Conservation (phyloP, 805 yeast species). For the Sugiyamaella smithiae region DNA sequence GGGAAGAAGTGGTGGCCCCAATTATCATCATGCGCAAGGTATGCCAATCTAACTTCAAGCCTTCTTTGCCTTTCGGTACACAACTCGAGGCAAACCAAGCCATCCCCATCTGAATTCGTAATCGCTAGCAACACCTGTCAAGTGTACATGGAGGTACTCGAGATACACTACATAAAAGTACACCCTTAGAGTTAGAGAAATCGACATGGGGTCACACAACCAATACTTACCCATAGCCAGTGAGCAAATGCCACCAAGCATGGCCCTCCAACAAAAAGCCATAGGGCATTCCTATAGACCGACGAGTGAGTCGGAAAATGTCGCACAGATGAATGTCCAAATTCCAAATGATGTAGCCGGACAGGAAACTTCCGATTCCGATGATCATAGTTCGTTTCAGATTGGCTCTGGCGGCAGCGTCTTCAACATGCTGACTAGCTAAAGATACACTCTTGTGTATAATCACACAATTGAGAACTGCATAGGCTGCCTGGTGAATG, state of each 20-base stretch:
- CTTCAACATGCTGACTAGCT: slow-evolving; percentile 52
- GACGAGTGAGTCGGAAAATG: slow-evolving; percentile 54
- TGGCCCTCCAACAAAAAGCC: slow-evolving; percentile 88
- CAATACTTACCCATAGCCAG: slow-evolving; percentile 35
- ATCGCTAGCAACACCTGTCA: slow-evolving; percentile 53
- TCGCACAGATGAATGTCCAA: slow-evolving; percentile 78
- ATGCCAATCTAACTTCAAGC: no score
- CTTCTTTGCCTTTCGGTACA: neutral
- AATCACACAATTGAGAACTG: slow-evolving; percentile 67
- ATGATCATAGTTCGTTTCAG: slow-evolving; percentile 53
- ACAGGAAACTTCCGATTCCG: slow-evolving; percentile 61
- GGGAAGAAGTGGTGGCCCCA: no score
- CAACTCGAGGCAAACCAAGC: slow-evolving; percentile 50
- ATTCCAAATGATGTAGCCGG: slow-evolving; percentile 87
- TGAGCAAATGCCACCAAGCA: slow-evolving; percentile 95
- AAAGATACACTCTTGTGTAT: slow-evolving; percentile 57
- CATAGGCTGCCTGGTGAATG: slow-evolving; percentile 86
- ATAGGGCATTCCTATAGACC: slow-evolving; percentile 72
- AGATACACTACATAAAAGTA: slow-evolving; percentile 79
- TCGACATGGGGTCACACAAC: no score
- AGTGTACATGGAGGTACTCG: slow-evolving; percentile 68
- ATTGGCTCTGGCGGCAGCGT: slow-evolving; percentile 44
- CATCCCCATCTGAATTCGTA: slow-evolving; percentile 59
- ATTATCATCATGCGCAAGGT: no score
- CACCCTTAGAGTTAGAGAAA: slow-evolving; percentile 50